Evolutionary conservation across 768 basidiomycete species (phyloP).

Genomic region (Lactarius akahatsu): DNA sequence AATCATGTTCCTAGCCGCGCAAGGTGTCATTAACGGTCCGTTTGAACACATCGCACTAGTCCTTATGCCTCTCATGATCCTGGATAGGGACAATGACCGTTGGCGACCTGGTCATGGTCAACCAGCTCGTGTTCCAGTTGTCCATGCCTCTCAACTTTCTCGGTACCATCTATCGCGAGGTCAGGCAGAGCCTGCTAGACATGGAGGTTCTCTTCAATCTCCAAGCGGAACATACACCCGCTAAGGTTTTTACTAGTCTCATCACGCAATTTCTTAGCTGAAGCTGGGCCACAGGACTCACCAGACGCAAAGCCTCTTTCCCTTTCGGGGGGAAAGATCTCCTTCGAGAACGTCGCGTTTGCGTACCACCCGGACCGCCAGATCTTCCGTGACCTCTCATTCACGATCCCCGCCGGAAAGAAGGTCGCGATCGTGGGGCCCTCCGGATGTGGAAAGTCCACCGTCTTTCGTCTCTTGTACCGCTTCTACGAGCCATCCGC

Average conservation of each 20-base stretch:
- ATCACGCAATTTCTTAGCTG: neutral
- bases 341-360: constrained; percentile 90
- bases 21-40: constrained; percentile 88
- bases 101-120: constrained; percentile 98
- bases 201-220: constrained; percentile 96
- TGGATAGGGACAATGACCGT: constrained; percentile 90
- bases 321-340: constrained; percentile 81
- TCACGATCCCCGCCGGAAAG: constrained; percentile 92
- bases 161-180: constrained; percentile 95
- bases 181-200: constrained; percentile 92
- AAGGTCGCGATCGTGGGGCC: constrained; percentile 98
- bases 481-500: constrained; percentile 86
- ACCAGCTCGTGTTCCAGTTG: constrained; percentile 96
- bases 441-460: constrained; percentile 96
- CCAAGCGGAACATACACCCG: constrained; percentile 73
- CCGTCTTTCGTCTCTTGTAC: constrained; percentile 90
- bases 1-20: constrained; percentile 96
- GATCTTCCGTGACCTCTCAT: constrained; percentile 85
- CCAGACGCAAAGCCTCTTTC: constrained; percentile 64
- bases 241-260: constrained; percentile 41
- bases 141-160: constrained; percentile 96
- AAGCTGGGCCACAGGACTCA: constrained; percentile 52
- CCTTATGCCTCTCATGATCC: constrained; percentile 14
- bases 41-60: constrained; percentile 6
- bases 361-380: constrained; percentile 87